Base-by-base conservation (phyloP, 345 rosid species). In the Diplotaxis tenuifolia region DNA sequence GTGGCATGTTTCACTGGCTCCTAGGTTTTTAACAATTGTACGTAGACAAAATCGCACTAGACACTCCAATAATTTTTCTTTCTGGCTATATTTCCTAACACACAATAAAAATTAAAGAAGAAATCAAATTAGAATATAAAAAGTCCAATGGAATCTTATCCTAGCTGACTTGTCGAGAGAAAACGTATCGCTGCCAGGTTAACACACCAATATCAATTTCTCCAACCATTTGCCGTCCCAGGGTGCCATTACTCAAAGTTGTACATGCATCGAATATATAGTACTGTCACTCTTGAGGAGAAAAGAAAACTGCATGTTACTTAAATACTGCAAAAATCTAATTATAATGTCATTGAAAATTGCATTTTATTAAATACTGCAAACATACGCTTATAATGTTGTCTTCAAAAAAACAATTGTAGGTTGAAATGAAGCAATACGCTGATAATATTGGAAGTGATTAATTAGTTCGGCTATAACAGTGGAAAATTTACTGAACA, bases 121-220 rank as follows among this genome's bases (percentile, higher is more conserved):
- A 18, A 40, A 42, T n/a, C 7, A 15, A 19, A 18, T 31, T 19
- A 9, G 7, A 19, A 21, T 21, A 21, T 22, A 22, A 54, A 11
- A 54, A 11, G 15, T n/a, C 15, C 7, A 54, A 5, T 54, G 16
- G 8, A 5, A 21, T 21, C 15, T 20, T 53, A 23, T 53, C 57
- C 7, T 53, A 20, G n/a, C 27, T 53, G 57, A 53, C 27, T 53
- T 53, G 27, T 21, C 58, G 15, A 53, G 58, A 53, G 28, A 53
- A 6, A 2, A 11, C 58, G 19, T 53, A 22, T 21, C 21, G 6
- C 72, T 54, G 58, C 69, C 79, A 75, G 74, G 70, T 69, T 21
- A 60, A 62, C 22, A 52, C n/a, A 74, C 72, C 38, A 74, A 22
- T 57, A 11, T 47, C 61, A 58, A 22, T 23, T 23, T 67, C 53